Evolutionary conservation across 1,284 basidiomycete species (phyloP), one percentile per base, ranked within the genome.

Genomic region (Pyrrhoderma lamaoense): DNA sequence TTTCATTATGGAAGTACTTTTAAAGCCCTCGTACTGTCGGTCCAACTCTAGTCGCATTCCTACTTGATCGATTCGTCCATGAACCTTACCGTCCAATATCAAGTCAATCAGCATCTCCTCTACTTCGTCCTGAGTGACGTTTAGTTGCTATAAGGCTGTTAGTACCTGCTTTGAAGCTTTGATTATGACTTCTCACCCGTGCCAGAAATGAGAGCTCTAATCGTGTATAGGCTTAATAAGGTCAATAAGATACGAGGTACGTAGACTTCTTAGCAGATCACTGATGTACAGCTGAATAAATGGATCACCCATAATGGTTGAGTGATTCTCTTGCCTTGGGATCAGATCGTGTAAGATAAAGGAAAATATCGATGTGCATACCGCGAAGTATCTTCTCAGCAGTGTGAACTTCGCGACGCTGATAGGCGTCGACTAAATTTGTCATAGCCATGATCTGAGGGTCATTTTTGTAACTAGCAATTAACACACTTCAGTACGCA

Each of bases 401-500:
- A 31, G 88, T 79, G 66, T 97, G 93, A 0, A 99, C 94, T 63
- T 99, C 95, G 56, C 94, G 80, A 36, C 87, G 80, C 64, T 99
- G 95, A 67, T 98, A 99, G 0, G 96, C 96, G 49, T 91, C 83
- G 3, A 99, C 95, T 4, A 99, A 76, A 61, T 91, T 89, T 0
- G 95, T 98, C 95, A 99, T 98, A 1, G 96, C 94, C 47, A 88
- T 89, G 62, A 99, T 99, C 66, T 99, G 86, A 5, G 92, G 84
- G 62, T 99, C 91, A 55, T 83, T 92, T 74, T 97, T 97, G 71
- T 99, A 99, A 52, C 89, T 93, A 22, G 19, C 38, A n/a, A 8
- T 31, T n/a, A 8, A 45, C 8, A 36, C 9, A n/a, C 31, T 25
- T 36, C 35, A 19, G 23, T 18, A 23, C 9, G 11, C n/a, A n/a